A percentile compares a stretch with the other conserved stretches of the same genome.
phyloP scores from a whole-genome alignment of 345 rosid species.

The Aquilaria yunnanensis region DNA sequence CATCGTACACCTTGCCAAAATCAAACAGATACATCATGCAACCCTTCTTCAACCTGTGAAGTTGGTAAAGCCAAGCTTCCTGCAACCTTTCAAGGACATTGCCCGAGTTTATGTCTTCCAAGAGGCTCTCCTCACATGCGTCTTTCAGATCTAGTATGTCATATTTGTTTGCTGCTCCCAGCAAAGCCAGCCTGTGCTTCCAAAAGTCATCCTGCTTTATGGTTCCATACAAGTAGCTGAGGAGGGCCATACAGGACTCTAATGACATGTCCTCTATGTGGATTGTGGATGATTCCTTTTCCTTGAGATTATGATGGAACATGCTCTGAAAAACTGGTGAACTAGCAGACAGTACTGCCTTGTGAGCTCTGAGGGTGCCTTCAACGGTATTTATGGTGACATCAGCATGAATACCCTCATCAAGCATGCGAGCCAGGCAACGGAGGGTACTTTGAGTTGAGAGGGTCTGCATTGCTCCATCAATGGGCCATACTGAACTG shows the following conservation, averaged over 20 bases:
- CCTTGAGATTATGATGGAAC: conserved; percentile 87
- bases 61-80: conserved; percentile 89
- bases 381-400: conserved; percentile 70
- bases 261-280: conserved; percentile 75
- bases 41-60: conserved; percentile 77
- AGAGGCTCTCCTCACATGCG: conserved; percentile 79
- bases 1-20: conserved; percentile 84
- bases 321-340: conserved; percentile 89
- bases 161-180: conserved; percentile 84
- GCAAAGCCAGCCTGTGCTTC: conserved; percentile 74
- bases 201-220: conserved; percentile 80
- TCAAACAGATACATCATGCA: conserved; percentile 81
- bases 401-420: conserved; percentile 69
- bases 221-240: conserved; percentile 80
- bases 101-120: conserved; percentile 76
- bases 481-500: conserved; percentile 65
- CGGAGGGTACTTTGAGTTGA: conserved; percentile 58
- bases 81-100: conserved; percentile 89
- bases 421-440: conserved; percentile 85
- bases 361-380: conserved; percentile 77
- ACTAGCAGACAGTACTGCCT: conserved; percentile 77
- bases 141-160: conserved; percentile 67
- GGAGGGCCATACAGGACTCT: conserved; percentile 75
- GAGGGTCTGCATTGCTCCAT: conserved; percentile 51
- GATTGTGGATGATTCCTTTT: conserved; percentile 80